Evolutionary conservation across 202 grass and related monocot species (phyloP), one percentile per base, ranked within the genome.

Genomic region (Carex arenaria): DNA sequence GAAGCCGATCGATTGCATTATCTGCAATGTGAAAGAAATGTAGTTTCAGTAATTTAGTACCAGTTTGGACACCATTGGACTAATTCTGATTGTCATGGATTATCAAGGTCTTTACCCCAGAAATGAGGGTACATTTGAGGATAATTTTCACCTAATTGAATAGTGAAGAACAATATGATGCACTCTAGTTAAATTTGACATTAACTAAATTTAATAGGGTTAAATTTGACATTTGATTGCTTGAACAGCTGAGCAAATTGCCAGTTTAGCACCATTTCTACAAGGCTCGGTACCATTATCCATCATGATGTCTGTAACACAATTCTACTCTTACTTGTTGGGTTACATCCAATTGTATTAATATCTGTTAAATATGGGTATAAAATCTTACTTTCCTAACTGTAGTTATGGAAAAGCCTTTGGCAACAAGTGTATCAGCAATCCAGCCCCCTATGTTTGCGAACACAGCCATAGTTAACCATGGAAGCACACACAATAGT

Each of bases 1-100:
- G 82, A 98, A 98, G 63, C 96, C 96, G 82, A 98, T 95, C 36
- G 96, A 90, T 84, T 98, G 96, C 96, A 98, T 98, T 89, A 98
- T 98, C 93, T 95, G 40, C 54, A 77, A 30, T 78, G 77, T 49
- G 11, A 79, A 15, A 9, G 84, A 52, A 69, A 22, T 22, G 67
- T 23, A 73, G 69, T 49, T 74, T 59, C 82, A 73, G 59, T 5
- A 71, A 10, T 23, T 20, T n/a, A 55, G 51, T 43, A 70, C 67
- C 67, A 43, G 18, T 76, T 76, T n/a, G 18, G 20, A 17, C 15
- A 10, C 26, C 8, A 28, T 49, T 56, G 14, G 4, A 76, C 14
- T 67, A 55, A 55, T 76, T 32, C 49, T 18, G 14, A 76, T 56
- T 31, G 9, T n/a, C 18, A 32, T 18, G 22, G 51, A 14, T 34